Evolutionary conservation across 2,329 filamentous ascomycete species (phyloP).

Genomic region (Byssochlamys sp.): DNA sequence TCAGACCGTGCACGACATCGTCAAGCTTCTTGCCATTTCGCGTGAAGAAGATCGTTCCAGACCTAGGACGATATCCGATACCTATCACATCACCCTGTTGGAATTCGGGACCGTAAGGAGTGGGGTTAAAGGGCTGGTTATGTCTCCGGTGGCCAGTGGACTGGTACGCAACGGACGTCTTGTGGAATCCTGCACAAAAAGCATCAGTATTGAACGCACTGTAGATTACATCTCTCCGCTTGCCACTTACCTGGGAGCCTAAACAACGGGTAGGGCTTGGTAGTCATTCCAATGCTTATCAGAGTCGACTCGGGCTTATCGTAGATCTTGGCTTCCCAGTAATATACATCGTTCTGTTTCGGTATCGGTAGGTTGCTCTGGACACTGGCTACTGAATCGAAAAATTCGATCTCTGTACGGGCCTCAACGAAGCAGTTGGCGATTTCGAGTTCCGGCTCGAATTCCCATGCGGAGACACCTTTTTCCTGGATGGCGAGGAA

Average conservation of each 20-base stretch:
- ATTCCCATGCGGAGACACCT: conserved; percentile 98
- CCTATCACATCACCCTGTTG: conserved; percentile 94
- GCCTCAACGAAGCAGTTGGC: conserved; percentile 97
- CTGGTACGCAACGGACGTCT: conserved; percentile 81
- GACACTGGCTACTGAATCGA: conserved; percentile 93
- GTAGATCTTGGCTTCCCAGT: conserved; percentile 98
- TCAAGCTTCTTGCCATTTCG: conserved; percentile 96
- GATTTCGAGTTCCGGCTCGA: conserved; percentile 96
- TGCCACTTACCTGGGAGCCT: conserved; percentile 67
- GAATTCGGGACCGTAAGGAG: conserved; percentile 70
- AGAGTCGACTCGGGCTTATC: conserved; percentile 85
- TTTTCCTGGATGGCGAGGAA: conserved; percentile 98
- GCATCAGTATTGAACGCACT: conserved; percentile 6
- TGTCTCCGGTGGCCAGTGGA: conserved; percentile 78
- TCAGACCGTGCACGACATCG: conserved; percentile 84
- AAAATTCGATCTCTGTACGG: conserved; percentile 96
- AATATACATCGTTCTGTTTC: conserved; percentile 98
- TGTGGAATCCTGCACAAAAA: conserved; percentile 63
- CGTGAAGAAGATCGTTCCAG: conserved; percentile 93
- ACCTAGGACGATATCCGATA: conserved; percentile 86
- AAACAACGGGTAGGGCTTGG: conserved; percentile 94
- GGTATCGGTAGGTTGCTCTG: conserved; percentile 93
- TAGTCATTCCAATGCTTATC: conserved; percentile 86
- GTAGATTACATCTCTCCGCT: background rate
- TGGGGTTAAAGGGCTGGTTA: conserved; percentile 80